phyloP scores from a whole-genome alignment of 169 alveolate species.

The Plasmodium coatneyi region DNA sequence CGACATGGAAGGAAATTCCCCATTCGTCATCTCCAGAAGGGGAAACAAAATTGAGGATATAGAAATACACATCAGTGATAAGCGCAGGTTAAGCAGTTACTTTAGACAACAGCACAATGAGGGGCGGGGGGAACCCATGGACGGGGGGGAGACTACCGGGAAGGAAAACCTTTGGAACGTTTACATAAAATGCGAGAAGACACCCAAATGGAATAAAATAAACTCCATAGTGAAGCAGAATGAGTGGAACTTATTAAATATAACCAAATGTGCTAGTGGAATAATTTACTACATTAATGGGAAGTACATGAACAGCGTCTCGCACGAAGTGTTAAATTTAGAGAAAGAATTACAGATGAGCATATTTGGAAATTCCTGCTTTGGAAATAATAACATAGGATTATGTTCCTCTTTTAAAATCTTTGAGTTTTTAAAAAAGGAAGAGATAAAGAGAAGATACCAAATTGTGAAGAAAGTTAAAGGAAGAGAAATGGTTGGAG shows the following conservation, averaged over 20 bases:
- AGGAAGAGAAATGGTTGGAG: conserved; percentile 66
- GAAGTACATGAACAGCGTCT: conserved; percentile 27
- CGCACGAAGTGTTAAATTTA: conserved; percentile 51
- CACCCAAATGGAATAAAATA: conserved; percentile 21
- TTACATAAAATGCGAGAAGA: conserved; percentile 30
- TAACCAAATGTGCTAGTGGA: conserved; percentile 46
- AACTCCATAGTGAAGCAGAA: conserved; percentile 27
- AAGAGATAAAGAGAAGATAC: conserved; percentile 67
- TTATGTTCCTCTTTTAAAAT: conserved; percentile 65
- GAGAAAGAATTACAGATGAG: conserved; percentile 14
- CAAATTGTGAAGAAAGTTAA: conserved; percentile 23
- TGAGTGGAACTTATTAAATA: conserved; percentile 47
- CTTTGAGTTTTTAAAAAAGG: conserved; percentile 58
- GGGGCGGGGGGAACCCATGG: background rate
- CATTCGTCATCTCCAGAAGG: conserved; percentile 26
- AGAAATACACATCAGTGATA: conserved; percentile 18
- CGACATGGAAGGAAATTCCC: conserved; percentile 45
- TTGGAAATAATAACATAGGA: conserved; percentile 67
- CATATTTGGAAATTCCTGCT: conserved; percentile 68
- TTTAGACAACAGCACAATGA: conserved; percentile 1
- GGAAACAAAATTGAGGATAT: conserved; percentile 17
- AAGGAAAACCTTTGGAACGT: background rate
- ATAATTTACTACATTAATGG: conserved; percentile 62
- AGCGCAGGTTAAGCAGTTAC: conserved; percentile 8
- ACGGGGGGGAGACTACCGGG: background rate